Base-by-base conservation (phyloP, 2,329 filamentous ascomycete species). In the Aspergillus niger region DNA sequence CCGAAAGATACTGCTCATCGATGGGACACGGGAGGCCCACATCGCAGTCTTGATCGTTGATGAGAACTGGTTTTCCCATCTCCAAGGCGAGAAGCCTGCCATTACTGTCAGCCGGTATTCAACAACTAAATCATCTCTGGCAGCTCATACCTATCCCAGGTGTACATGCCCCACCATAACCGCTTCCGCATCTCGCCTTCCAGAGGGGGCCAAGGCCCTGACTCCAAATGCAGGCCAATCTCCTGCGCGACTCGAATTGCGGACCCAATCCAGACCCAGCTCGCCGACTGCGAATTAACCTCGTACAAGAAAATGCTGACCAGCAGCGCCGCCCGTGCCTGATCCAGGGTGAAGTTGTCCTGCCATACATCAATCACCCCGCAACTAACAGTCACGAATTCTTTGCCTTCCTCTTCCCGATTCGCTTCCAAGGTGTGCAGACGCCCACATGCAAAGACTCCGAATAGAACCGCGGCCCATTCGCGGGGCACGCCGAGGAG, bases 91-190 rank as follows among this genome's bases (percentile, higher is more conserved):
- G 80, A 26, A 91, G 84, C 63, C 87, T 89, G 55, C 11, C 52
- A 41, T 20, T 39, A 24, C 26, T 47, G 48, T 48, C 6, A 60
- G 30, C 10, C 26, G 36, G 10, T 13, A 15, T 5, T 13, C 11
- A 36, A 6, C 11, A 17, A 24, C 17, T 5, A 44, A 13, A 13
- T 24, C 48, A 48, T 30, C 13, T 1, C 8, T 10, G 20, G 72
- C 81, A 71, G 73, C n/a, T 8, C 53, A 20, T 55, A 88, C 86
- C 92, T 87, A 77, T 99, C 95, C 79, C 93, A 87, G 48, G 92
- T 86, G 76, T 98, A 98, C 59, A 97, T 86, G 13, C 91, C 87
- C 92, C 95, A 99, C 94, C 94, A 99, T 2, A 95, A 86, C 58
- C 93, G 85, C 62, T 91, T 87, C 57, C 93, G 87, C 86, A 94